Evolutionary conservation across 768 basidiomycete genomes (phyloP), one percentile per base, ranked within the genome.

Genomic region (Agrocybe praecox): DNA sequence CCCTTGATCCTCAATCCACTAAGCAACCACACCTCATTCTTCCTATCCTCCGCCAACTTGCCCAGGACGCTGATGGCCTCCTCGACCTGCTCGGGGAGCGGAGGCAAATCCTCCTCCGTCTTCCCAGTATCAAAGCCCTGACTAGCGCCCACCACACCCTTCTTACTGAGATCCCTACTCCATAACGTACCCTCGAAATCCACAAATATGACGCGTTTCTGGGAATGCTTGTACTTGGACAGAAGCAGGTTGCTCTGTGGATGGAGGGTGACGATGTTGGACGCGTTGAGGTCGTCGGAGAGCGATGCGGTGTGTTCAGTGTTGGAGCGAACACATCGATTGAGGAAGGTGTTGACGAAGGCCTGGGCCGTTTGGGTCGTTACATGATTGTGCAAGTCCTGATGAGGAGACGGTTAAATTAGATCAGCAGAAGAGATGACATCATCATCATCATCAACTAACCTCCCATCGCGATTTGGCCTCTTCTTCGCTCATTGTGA

Each of bases 131-230:
- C 19, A 5, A 15, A 33, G 9, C 2, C 18, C 18, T 18, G 29
- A 9, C 12, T 36, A 23, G 22, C 57, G 8, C 33, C 71, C 8
- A 68, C 67, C 22, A 80, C 59, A n/a, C 81, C 77, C 11, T 72
- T 72, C 22, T 77, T 73, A 8, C 79, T 76, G 63, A 83, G 65
- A 65, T 89, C 84, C 5, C 85, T 76, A 55, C 74, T 71, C 89
- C 90, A 92, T n/a, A 94, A 68, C 11, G 88, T 88, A 18, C 88
- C 88, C 67, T 94, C 92, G 45, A 94, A 81, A 67, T 94, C 92
- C 22, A 94, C 68, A 7, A 94, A 72, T 11, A 94, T 69, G 5
- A 94, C 74, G 29, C 91, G 80, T 61, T 82, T 81, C 49, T 75
- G 67, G 1, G 88, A 87, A 61, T 88, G 84, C 56, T 79, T 84